Evolutionary conservation across 176 grass and related monocot genomes (phyloP).

Genomic region (Musa schizocarpa): DNA sequence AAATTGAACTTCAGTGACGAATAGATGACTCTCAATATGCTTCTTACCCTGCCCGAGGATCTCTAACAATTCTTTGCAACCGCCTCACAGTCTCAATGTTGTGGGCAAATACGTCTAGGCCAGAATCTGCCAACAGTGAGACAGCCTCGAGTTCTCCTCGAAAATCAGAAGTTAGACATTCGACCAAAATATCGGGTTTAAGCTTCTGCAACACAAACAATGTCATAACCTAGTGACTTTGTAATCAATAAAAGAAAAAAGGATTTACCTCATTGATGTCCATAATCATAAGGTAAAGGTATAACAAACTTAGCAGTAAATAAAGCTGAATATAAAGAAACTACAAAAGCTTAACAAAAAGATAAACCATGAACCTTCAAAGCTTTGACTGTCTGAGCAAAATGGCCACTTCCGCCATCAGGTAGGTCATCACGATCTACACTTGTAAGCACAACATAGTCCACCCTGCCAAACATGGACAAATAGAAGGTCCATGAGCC

Average conservation of each 20-base stretch:
- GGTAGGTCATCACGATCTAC: conserved; percentile 88
- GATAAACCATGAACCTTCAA: conserved; percentile 45
- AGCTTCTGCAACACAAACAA: conserved; percentile 41
- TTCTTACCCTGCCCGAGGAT: conserved; percentile 75
- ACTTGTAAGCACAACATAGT: conserved; percentile 82
- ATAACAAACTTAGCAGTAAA: neutral
- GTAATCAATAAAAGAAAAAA: neutral
- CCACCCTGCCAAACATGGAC: conserved; percentile 47
- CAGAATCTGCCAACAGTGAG: conserved; percentile 55
- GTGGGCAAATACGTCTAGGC: conserved; percentile 81
- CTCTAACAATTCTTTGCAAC: conserved; percentile 75
- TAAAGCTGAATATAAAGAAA: neutral
- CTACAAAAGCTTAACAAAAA: neutral
- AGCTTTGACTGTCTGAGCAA: conserved; percentile 64
- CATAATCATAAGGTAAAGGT: neutral
- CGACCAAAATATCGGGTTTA: conserved; percentile 78
- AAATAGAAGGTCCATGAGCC: neutral
- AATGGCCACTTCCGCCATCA: conserved; percentile 82
- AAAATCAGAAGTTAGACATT: conserved; percentile 85
- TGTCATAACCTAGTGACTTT: neutral
- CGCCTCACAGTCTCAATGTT: conserved; percentile 89
- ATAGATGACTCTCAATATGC: neutral
- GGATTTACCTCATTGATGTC: neutral
- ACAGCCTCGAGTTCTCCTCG: conserved; percentile 66
- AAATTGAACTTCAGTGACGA: neutral